These are phyloP conservation scores for Nakazawaea sp. DNA, from an alignment of 805 yeast genomes.

Conservation along the genomic window DNA sequence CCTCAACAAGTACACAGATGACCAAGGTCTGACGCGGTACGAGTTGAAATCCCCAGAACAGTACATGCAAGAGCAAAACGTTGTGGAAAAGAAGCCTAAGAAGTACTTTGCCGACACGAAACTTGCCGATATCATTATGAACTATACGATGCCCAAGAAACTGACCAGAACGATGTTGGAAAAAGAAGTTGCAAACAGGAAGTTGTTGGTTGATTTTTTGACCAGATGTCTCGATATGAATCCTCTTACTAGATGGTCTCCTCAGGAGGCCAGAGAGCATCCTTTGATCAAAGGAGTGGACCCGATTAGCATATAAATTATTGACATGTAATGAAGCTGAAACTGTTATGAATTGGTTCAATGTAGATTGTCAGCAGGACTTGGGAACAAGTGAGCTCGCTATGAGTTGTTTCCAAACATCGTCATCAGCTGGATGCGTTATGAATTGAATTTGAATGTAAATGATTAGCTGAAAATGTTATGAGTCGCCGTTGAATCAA, in stretches of 20 bases:
- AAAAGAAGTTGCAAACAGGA: constrained; percentile 67
- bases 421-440: too few species aligned
- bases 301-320: too few species aligned
- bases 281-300: constrained; percentile 64
- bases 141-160: constrained; percentile 63
- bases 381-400: too few species aligned
- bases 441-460: too few species aligned
- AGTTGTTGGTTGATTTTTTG: constrained; percentile 69
- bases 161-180: constrained; percentile 51
- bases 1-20: constrained; percentile 38
- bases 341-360: too few species aligned
- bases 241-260: constrained; percentile 94
- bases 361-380: too few species aligned
- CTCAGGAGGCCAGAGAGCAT: constrained; percentile 89
- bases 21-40: constrained; percentile 19
- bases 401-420: too few species aligned
- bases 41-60: constrained; percentile 33
- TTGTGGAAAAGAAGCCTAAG: constrained; percentile 72
- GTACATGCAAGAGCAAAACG: constrained; percentile 44
- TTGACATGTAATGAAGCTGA: too few species aligned
- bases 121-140: constrained; percentile 66
- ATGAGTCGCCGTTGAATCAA: too few species aligned
- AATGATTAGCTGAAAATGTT: too few species aligned
- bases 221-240: constrained; percentile 72
- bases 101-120: constrained; percentile 65